Evolutionary conservation across 139 green algal genomes (phyloP), one percentile per base, ranked within the genome.

Genomic region (Marvania coccoides): DNA sequence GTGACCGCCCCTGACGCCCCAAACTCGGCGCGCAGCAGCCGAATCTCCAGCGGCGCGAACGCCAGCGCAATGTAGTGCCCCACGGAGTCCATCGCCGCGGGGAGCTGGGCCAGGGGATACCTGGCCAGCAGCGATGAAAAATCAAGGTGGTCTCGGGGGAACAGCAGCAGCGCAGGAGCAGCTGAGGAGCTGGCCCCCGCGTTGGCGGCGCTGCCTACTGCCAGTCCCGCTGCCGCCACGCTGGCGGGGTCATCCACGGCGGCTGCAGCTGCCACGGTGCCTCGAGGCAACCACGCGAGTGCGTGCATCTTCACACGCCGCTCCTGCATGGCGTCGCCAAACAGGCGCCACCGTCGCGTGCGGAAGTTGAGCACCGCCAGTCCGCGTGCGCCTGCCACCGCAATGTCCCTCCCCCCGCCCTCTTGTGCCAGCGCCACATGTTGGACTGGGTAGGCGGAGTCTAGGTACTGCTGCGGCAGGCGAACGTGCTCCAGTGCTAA

Each of bases 301-400:
- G 60, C 61, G 36, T 72, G 61, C 63, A 81, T 82, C 56, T 71
- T 42, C 9, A 83, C 48, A 3, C 60, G 40, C n/a, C 78, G 58
- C 72, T 95, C 90, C 78, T 96, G 90, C 29, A 70, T 83, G 34
- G 94, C 76, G 71, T 96, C 88, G 0, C 90, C 88, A 70, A 96
- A 96, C 47, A 96, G 65, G 7, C 85, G 82, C 89, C 84, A 95
- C 29, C 58, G 63, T 34, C 81, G 71, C 19, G 58, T 72, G 28
- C 75, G 69, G 3, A 84, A 58, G 73, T 80, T 85, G 69, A 88
- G 92, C 39, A 97, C 68, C 2, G 83, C 87, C 15, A 97, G 47
- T 0, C 91, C 91, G 10, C 65, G 59, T 5, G 40, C 72, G 6
- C 91, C 91, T 33, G 91, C 91, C 47, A 94, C 84, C 3, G 90